Evolutionary conservation across 352 stramenopile genomes (phyloP), one percentile per base, ranked within the genome.

Genomic region (Thalassiosira oceanica): DNA sequence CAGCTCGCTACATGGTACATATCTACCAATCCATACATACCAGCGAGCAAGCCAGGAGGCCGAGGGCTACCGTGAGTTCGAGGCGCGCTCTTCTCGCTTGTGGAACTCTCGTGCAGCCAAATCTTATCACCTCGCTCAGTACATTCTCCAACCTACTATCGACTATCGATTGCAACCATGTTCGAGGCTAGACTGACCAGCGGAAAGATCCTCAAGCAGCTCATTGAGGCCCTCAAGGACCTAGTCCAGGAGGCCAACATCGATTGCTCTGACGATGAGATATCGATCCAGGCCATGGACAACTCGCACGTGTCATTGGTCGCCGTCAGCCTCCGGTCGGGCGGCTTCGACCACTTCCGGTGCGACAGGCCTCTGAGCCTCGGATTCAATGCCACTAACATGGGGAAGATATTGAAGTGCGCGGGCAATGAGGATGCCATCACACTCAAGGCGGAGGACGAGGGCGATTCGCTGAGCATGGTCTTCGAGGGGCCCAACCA

Each of bases 351-450:
- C 75, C 93, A 98, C 86, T 99, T 97, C 86, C 91, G 97, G 66
- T 99, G 96, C 83, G 97, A 99, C 83, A 89, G 94, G 56, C 95
- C 96, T 62, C 96, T 98, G 61, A 96, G 93, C 26, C 84, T 99
- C 15, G 97, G 97, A 44, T 91, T 99, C 45, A 98, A 98, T 82
- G 96, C 95, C 7, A 82, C 89, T 23, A 99, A 97, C 83, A 86
- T 99, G 48, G 95, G 93, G 61, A 99, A 99, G 85, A 98, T 99
- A 70, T 92, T 99, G 76, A 99, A 99, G 90, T 99, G 97, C 85
- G 95, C 96, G 26, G 94, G 94, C 50, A 98, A 98, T 78, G 94
- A 98, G 51, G 97, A 99, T 87, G 93, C 93, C 28, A 88, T 99
- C 33, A 98, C 97, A 28, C 86, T 99, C 48, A 98, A 97, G 82